phyloP scores from a whole-genome alignment of 2,329 filamentous ascomycete genomes.

The Zymoseptoria brevis region DNA sequence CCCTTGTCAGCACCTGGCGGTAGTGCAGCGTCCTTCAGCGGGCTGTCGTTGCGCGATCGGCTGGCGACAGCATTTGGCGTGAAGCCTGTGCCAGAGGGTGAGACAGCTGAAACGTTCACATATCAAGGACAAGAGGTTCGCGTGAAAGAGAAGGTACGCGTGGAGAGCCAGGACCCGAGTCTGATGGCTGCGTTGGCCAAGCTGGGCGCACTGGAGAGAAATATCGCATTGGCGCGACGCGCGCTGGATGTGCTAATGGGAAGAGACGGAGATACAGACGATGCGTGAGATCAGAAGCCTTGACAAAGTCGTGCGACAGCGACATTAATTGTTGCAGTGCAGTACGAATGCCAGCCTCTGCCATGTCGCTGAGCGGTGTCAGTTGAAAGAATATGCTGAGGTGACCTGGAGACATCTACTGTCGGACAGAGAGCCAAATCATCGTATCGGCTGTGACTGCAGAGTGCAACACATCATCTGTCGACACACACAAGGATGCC shows the following conservation, averaged over 20 bases:
- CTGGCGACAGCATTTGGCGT: constrained; percentile 41
- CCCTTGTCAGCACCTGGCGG: constrained; percentile 17
- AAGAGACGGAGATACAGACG: constrained; percentile 33
- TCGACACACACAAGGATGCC: neutral
- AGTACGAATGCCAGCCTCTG: neutral
- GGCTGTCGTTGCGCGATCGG: constrained; percentile 51
- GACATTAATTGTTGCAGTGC: neutral
- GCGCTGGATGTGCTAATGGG: constrained; percentile 75
- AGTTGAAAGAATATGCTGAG: neutral
- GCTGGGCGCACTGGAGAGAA: constrained; percentile 67
- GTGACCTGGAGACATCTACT: neutral
- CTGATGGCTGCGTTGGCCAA: constrained; percentile 78
- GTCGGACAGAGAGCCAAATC: neutral
- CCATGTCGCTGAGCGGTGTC: neutral
- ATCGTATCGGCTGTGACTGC: neutral
- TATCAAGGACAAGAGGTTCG: constrained; percentile 66
- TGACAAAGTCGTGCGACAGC: neutral
- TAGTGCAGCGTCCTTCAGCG: constrained; percentile 36
- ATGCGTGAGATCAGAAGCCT: neutral
- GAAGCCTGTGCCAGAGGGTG: constrained; percentile 42
- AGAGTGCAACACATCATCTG: neutral
- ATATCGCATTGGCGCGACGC: constrained; percentile 59
- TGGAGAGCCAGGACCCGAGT: constrained; percentile 84
- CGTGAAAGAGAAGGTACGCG: constrained; percentile 80
- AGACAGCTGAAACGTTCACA: constrained; percentile 67